Evolutionary conservation across 2,329 filamentous ascomycete genomes (phyloP), one percentile per base, ranked within the genome.

Genomic region (Fusarium sp.): DNA sequence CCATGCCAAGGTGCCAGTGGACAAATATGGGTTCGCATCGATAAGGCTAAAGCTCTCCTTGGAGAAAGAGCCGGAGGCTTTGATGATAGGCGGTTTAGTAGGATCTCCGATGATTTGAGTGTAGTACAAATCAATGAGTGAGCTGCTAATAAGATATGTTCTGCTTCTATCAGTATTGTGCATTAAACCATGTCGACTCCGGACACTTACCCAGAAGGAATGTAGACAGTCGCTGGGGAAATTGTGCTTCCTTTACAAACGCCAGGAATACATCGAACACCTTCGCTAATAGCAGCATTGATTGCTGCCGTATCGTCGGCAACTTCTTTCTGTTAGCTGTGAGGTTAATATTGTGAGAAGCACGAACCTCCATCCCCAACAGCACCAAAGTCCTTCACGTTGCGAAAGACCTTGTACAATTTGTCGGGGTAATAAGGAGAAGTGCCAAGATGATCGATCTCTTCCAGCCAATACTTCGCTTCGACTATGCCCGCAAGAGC

Each of bases 21-120:
- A 71, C 17, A 81, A 78, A 56, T 86, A 85, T 11, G 78, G 78
- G 48, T 85, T 81, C 5, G 79, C 81, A 46, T 86, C 83, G 20
- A 86, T 79, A 35, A 87, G 75, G 6, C 81, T 82, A 19, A 83
- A 78, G 30, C 75, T 81, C 17, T 71, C 58, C 11, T 72, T 70
- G 10, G 72, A 70, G 69, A 90, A 90, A 37, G 75, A 78, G 1
- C 82, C 62, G 1, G 82, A 79, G 4, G 87, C 87, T 70, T 85
- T 85, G 54, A 90, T 82, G 5, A 83, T 82, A 7, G 91, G 81
- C 57, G 85, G 82, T 65, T 84, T 77, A 20, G 81, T 83, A 11
- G 90, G 87, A 77, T 94, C 90, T 40, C 92, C 92, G 30, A 94
- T 84, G 64, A 96, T 84, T 77, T 93, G 90, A 2, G 92, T 94